Conservation (phyloP, 2,329 filamentous ascomycete genomes). For the Cordyceps javanica region DNA sequence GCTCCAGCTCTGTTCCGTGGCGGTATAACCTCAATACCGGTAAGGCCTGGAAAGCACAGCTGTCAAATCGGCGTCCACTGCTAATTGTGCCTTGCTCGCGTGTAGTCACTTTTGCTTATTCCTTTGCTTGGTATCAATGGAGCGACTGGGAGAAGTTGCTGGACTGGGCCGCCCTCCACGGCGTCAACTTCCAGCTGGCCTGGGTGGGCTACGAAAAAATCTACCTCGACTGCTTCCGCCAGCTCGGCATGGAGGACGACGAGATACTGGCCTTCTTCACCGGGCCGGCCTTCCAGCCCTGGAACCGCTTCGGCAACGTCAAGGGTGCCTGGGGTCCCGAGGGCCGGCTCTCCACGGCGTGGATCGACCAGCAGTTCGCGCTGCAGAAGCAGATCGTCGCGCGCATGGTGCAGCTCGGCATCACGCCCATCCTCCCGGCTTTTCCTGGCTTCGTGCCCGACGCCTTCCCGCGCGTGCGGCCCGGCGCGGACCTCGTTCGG, state of each 20-base stretch:
- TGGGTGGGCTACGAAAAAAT: constrained; percentile 48
- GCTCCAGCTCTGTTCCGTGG: constrained; percentile 15
- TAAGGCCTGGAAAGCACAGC: constrained; percentile 15
- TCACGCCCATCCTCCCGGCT: constrained; percentile 44
- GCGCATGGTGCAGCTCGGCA: constrained; percentile 46
- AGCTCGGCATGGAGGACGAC: constrained; percentile 36
- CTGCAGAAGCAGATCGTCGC: constrained; percentile 41
- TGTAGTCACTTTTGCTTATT: constrained; percentile 6
- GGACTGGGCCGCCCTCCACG: constrained; percentile 45
- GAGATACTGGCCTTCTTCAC: constrained; percentile 41
- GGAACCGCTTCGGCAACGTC: constrained; percentile 49
- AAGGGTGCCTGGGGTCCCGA: constrained; percentile 42
- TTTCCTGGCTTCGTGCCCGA: constrained; percentile 45
- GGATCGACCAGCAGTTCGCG: constrained; percentile 41
- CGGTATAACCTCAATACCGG: constrained; percentile 45
- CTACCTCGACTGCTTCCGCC: constrained; percentile 39
- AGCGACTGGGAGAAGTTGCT: constrained; percentile 46
- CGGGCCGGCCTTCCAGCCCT: constrained; percentile 45
- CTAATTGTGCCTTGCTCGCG: background rate
- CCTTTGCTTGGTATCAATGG: constrained; percentile 26
- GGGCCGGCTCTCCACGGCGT: constrained; percentile 30
- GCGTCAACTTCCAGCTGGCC: constrained; percentile 44
- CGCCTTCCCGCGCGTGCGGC: constrained; percentile 31
- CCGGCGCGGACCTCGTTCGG: constrained; percentile 36
- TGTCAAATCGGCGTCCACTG: too few species aligned